Base-by-base conservation (phyloP, 2,329 filamentous ascomycete genomes). In the Diaporthe sp. region DNA sequence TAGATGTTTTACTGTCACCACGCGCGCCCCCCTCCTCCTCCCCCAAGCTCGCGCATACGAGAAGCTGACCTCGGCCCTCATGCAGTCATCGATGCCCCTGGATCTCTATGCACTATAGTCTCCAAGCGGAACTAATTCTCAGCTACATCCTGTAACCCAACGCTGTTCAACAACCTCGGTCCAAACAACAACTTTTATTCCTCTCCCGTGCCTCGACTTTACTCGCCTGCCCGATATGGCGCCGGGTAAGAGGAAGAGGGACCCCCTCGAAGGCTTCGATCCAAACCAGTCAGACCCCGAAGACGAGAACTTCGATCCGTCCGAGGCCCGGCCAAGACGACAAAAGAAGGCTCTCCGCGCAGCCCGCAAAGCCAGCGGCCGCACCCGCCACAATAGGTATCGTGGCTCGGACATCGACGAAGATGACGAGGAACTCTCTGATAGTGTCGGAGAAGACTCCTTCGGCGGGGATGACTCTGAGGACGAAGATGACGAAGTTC, bases 271-370 rank as follows among this genome's bases (percentile, higher is more conserved):
- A 77, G 86, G 87, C 73, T 93, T 93, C 79, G 92, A 93, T 82
- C 90, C 90, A 4, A 93, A 92, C 82, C 89, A 91, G 81, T 93
- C 92, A 70, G 92, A 93, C 79, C 87, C 92, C 2, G 89, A 91
- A 68, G 92, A 93, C 80, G 90, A 91, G 78, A 92, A 92, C 82
- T 93, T 93, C 80, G 89, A 92, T 75, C 91, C 91, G 22, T 77
- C 82, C 31, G 86, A 88, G 78, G 85, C 84, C 37, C 84, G 85
- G 42, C 84, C 88, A 22, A 84, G 84, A 19, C 85, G 85, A 75
- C 79, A 76, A 67, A 82, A 81, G 76, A 86, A 86, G 77, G 82
- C 84, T 78, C 83, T 83, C 42, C 80, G 81, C 31, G 42, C 57
- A 17, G 39, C 76, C 34, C 82, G 85, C 42, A 84, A 83, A 72